Conservation (phyloP, 495 filamentous ascomycete genomes). For the Darksidea phi region DNA sequence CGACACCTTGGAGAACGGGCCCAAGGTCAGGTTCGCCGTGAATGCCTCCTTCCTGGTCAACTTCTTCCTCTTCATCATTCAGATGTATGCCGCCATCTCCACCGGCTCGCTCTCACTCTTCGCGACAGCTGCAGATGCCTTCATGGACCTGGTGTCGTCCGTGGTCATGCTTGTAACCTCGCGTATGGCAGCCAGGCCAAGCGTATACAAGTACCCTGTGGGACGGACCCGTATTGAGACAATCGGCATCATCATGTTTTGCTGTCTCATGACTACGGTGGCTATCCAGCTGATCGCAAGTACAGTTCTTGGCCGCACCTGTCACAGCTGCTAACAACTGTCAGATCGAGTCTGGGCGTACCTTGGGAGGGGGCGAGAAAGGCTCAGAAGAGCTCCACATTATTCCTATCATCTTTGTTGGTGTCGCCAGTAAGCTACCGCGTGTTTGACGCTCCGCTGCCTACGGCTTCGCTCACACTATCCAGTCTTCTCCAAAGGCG, state of each 20-base stretch:
- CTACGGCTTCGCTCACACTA: background rate
- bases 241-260: constrained; percentile 60
- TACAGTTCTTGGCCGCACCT: constrained; percentile 4
- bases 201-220: constrained; percentile 58
- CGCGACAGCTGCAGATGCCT: constrained; percentile 58
- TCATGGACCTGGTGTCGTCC: constrained; percentile 61
- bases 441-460: background rate
- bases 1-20: constrained; percentile 50
- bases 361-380: constrained; percentile 45
- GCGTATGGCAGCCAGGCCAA: constrained; percentile 51
- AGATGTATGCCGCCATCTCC: constrained; percentile 57
- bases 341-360: constrained; percentile 51
- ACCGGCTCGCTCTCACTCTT: constrained; percentile 59
- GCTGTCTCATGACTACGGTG: constrained; percentile 58
- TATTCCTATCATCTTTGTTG: constrained; percentile 54
- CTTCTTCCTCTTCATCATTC: constrained; percentile 57
- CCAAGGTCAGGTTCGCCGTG: constrained; percentile 58
- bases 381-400: constrained; percentile 48
- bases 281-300: constrained; percentile 51
- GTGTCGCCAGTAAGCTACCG: constrained; percentile 48
- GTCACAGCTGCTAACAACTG: constrained; percentile 8
- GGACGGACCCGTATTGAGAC: constrained; percentile 57
- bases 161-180: constrained; percentile 57
- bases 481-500: constrained; percentile 48
- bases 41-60: constrained; percentile 55